Evolutionary conservation across 2,329 filamentous ascomycete species (phyloP).

Genomic region (Madurella mycetomatis): DNA sequence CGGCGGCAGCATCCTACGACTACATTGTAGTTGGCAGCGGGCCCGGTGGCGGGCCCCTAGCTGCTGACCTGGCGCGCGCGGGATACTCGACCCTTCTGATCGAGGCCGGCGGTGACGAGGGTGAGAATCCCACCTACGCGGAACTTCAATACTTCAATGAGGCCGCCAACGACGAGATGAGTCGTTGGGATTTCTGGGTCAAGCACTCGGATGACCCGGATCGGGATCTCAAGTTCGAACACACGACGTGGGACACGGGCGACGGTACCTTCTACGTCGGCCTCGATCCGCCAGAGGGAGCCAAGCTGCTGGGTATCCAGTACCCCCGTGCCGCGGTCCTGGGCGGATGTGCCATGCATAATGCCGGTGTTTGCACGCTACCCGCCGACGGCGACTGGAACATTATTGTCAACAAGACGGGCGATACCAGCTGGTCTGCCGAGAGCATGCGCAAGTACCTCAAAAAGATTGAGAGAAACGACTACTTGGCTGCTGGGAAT

Average conservation of each 20-base stretch:
- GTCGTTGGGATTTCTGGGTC: slow-evolving; percentile 56
- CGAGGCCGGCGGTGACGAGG: slow-evolving; percentile 58
- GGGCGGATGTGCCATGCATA: slow-evolving; percentile 54
- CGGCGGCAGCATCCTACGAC: slow-evolving; percentile 39
- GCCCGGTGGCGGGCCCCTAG: slow-evolving; percentile 55
- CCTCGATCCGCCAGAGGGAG: slow-evolving; percentile 35
- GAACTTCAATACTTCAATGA: slow-evolving; percentile 46
- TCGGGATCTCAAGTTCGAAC: slow-evolving; percentile 45
- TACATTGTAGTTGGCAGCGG: slow-evolving; percentile 62
- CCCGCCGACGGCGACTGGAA: slow-evolving; percentile 58
- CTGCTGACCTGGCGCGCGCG: slow-evolving; percentile 53
- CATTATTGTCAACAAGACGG: slow-evolving; percentile 52
- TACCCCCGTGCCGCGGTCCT: slow-evolving; percentile 46
- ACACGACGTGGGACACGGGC: slow-evolving; percentile 46
- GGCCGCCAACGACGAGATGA: slow-evolving; percentile 47
- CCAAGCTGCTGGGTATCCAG: slow-evolving; percentile 40
- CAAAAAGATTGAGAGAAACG: slow-evolving; percentile 51
- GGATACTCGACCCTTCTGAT: slow-evolving; percentile 57
- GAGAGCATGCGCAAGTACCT: slow-evolving; percentile 59
- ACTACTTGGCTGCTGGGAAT: slow-evolving; percentile 43
- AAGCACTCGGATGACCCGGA: slow-evolving; percentile 50
- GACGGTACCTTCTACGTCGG: slow-evolving; percentile 37
- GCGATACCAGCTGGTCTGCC: slow-evolving; percentile 55
- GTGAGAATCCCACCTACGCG: slow-evolving; percentile 40
- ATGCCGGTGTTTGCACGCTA: slow-evolving; percentile 55